These are phyloP conservation scores for Chondrus crispus DNA, from an alignment of 23 red algal species.

Conservation along the genomic window DNA sequence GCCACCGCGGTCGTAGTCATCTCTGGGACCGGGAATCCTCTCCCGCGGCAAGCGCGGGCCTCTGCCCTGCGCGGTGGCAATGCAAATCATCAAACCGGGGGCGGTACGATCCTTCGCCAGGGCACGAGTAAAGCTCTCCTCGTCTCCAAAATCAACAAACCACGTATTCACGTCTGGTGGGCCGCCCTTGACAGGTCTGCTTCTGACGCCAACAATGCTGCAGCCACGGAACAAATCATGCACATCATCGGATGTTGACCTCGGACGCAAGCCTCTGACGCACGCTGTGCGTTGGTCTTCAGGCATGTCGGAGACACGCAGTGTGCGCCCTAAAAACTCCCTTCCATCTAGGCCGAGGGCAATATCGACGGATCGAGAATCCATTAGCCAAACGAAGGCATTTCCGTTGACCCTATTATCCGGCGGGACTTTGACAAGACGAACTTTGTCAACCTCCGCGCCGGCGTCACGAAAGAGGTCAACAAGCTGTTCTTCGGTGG, in stretches of 20 bases:
- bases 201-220: slow-evolving; percentile 32
- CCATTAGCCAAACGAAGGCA: slow-evolving; percentile 36
- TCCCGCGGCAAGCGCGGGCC: too few relatives aligned
- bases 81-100: slow-evolving; percentile 52
- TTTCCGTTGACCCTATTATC: slow-evolving; percentile 54
- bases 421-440: slow-evolving; percentile 38
- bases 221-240: slow-evolving; percentile 39
- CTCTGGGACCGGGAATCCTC: too few relatives aligned
- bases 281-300: slow-evolving; percentile 57
- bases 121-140: slow-evolving; percentile 22
- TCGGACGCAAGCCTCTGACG: slow-evolving; percentile 36
- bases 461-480: slow-evolving; percentile 53
- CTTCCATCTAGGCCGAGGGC: slow-evolving; percentile 33
- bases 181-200: slow-evolving; percentile 41
- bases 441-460: slow-evolving; percentile 34
- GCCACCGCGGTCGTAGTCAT: background rate
- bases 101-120: slow-evolving; percentile 46
- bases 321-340: slow-evolving; percentile 34
- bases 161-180: slow-evolving; percentile 57
- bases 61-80: slow-evolving; percentile 61
- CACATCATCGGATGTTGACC: slow-evolving; percentile 8
- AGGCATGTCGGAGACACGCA: slow-evolving; percentile 43
- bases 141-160: slow-evolving; percentile 66
- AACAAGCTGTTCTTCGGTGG: slow-evolving; percentile 38
- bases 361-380: slow-evolving; percentile 36